These are phyloP conservation scores for Trichoderma virens DNA, from an alignment of 495 filamentous ascomycete species.

Conservation along the genomic window DNA sequence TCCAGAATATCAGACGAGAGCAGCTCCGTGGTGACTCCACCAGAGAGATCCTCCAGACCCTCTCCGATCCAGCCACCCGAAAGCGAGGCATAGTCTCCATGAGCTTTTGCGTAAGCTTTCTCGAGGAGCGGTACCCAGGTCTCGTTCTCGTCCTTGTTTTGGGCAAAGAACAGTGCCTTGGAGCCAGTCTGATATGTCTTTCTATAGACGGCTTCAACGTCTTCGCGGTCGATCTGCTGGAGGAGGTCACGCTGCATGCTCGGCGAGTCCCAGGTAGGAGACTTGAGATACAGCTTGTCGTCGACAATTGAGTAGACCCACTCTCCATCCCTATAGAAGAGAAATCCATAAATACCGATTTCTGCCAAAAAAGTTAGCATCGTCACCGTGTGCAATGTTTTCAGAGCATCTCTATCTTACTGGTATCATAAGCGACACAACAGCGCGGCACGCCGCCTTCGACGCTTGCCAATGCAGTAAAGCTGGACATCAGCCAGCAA, in stretches of 20 bases:
- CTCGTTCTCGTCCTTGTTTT: constrained; percentile 79
- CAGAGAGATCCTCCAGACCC: constrained; percentile 86
- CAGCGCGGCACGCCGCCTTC: constrained; percentile 66
- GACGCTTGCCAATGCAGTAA: constrained; percentile 77
- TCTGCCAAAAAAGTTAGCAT: constrained; percentile 21
- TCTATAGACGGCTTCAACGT: constrained; percentile 69
- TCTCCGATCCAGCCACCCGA: constrained; percentile 84
- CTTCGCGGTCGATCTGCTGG: constrained; percentile 52
- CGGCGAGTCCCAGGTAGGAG: constrained; percentile 67
- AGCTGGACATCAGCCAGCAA: constrained; percentile 89
- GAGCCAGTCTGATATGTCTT: constrained; percentile 72
- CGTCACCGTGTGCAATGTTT: not conserved
- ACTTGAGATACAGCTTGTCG: constrained; percentile 68
- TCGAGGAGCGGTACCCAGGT: constrained; percentile 92
- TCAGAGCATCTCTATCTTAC: constrained; percentile 17
- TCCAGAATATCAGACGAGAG: constrained; percentile 83
- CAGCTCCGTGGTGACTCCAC: constrained; percentile 82
- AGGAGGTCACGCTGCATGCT: constrained; percentile 45
- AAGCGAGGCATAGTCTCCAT: constrained; percentile 74
- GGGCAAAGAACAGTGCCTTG: constrained; percentile 79
- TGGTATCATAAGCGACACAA: constrained; percentile 69
- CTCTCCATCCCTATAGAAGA: constrained; percentile 89
- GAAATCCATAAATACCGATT: constrained; percentile 91
- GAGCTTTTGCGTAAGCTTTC: constrained; percentile 94
- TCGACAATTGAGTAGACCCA: constrained; percentile 93